Conservation (phyloP, 2,329 filamentous ascomycete species). For the Alternaria triticimaculans region DNA sequence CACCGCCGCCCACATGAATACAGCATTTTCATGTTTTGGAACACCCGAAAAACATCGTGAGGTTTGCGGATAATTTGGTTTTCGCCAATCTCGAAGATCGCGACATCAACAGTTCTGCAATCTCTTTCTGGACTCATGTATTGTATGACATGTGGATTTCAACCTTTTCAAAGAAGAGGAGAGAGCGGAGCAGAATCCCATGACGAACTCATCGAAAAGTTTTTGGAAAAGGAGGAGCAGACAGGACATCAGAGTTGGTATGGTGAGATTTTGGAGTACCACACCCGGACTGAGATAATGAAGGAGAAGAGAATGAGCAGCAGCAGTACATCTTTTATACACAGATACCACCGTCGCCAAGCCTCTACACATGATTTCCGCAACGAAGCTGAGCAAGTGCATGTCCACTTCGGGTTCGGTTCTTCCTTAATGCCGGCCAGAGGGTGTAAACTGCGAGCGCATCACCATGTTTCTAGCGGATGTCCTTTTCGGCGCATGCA, state of each 20-base stretch:
- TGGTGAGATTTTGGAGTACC: background rate
- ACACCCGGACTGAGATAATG: background rate
- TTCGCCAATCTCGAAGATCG: background rate
- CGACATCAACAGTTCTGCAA: rapidly evolving
- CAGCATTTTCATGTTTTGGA: too few species aligned
- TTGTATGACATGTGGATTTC: background rate
- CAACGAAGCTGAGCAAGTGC: background rate
- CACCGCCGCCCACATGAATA: too few species aligned
- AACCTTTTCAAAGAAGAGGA: background rate
- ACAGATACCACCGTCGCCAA: background rate
- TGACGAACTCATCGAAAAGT: too few species aligned
- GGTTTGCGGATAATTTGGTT: too few species aligned
- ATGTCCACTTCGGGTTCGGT: background rate
- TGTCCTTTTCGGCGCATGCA: background rate
- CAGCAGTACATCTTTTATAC: background rate
- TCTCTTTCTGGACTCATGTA: background rate
- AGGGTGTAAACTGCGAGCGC: background rate
- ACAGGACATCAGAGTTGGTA: background rate
- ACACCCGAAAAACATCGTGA: too few species aligned
- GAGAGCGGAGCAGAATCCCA: background rate
- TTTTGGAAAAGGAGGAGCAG: background rate
- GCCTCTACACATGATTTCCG: background rate
- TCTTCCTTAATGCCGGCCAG: background rate
- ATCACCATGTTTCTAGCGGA: background rate
- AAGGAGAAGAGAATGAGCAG: background rate